Conservation (phyloP, 2,329 filamentous ascomycete species). For the Paracorniculantispora psalliotae region DNA sequence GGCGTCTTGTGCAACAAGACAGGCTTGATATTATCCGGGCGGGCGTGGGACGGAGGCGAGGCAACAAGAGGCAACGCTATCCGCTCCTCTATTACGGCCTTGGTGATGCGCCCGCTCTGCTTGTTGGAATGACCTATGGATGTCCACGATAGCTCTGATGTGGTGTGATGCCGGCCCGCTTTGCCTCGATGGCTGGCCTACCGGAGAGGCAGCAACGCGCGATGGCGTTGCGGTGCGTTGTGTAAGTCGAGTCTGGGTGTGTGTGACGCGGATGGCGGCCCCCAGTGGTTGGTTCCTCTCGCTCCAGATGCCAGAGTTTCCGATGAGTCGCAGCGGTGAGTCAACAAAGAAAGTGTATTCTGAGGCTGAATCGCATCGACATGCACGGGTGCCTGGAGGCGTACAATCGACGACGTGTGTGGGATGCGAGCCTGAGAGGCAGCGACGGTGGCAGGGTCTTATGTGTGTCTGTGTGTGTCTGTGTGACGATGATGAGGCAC, state of each 20-base stretch:
- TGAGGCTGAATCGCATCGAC: background rate
- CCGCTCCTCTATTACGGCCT: background rate
- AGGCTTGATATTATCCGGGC: background rate
- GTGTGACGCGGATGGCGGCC: background rate
- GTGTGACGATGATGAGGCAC: background rate
- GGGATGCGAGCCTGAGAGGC: background rate
- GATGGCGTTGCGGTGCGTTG: background rate
- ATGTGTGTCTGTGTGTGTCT: too few species aligned
- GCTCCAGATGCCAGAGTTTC: background rate
- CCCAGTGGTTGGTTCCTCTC: background rate
- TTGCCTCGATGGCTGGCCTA: background rate
- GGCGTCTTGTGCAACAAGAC: background rate
- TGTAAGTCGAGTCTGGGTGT: conserved; percentile 9
- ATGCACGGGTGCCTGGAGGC: background rate
- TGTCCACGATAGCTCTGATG: background rate
- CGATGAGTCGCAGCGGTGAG: conserved; percentile 5
- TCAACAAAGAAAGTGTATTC: conserved; percentile 9
- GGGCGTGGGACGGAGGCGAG: background rate
- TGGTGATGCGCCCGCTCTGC: conserved; percentile 4
- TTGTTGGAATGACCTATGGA: background rate
- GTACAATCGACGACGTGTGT: background rate
- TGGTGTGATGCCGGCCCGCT: background rate
- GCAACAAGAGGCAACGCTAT: background rate
- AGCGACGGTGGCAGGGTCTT: background rate
- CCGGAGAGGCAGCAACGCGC: background rate